Evolutionary conservation across 2,329 filamentous ascomycete species (phyloP).

Genomic region (Sporothrix euskadiensis): DNA sequence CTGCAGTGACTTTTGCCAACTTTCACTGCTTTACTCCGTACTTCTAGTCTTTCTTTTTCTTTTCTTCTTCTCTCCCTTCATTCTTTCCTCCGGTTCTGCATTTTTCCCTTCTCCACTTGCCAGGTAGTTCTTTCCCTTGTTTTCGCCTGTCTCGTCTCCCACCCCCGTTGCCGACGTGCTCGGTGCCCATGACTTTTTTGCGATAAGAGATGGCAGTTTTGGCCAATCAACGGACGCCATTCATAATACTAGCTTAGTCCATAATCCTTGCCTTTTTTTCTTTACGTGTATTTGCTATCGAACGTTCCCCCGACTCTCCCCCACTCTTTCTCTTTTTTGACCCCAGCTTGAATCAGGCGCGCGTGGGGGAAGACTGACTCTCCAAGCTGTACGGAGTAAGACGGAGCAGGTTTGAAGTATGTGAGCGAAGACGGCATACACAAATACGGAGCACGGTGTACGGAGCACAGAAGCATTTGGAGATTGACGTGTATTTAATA

Average conservation of each 20-base stretch:
- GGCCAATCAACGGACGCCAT: constrained; percentile 30
- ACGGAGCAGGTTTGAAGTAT: neutral
- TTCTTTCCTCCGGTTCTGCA: neutral
- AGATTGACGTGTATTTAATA: neutral
- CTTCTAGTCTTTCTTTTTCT: too few species aligned
- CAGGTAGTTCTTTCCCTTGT: neutral
- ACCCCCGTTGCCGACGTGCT: neutral
- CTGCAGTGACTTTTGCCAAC: neutral
- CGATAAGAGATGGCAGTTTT: constrained; percentile 28
- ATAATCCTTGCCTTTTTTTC: constrained; percentile 8
- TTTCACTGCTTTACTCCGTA: neutral
- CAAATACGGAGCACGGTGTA: neutral
- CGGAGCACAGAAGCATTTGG: neutral
- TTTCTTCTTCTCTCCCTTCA: neutral
- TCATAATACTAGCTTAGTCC: constrained; percentile 23
- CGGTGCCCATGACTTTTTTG: neutral
- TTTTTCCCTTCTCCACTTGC: neutral
- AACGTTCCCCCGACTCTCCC: constrained; percentile 9
- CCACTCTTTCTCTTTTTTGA: constrained; percentile 13
- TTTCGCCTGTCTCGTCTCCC: neutral
- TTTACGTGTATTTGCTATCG: constrained; percentile 30
- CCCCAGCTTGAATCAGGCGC: neutral
- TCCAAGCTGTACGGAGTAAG: neutral
- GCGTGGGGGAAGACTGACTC: neutral
- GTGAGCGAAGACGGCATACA: neutral